phyloP scores from a whole-genome alignment of 345 rosid genomes.

The Triadica sebifera region DNA sequence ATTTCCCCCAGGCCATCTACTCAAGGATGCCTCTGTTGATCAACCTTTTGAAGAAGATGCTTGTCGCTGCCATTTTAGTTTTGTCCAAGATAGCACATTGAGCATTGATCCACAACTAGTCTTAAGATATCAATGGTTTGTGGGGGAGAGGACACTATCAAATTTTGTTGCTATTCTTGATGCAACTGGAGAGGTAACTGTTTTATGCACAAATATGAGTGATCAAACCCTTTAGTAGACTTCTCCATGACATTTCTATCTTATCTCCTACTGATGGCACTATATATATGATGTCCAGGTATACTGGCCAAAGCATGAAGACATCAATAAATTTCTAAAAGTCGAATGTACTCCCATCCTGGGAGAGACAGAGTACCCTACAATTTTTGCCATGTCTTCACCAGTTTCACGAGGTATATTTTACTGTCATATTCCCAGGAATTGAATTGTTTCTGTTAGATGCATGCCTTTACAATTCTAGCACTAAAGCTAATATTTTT shows the following conservation, averaged over 20 bases:
- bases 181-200: conserved; percentile 71
- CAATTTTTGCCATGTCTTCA: conserved; percentile 77
- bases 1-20: conserved; percentile 66
- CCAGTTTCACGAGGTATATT: conserved; percentile 72
- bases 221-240: neutral
- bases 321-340: conserved; percentile 71
- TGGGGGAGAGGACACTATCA: conserved; percentile 73
- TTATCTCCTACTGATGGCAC: conserved; percentile 11
- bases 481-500: neutral
- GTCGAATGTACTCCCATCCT: conserved; percentile 69
- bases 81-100: conserved; percentile 59
- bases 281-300: conserved; percentile 47
- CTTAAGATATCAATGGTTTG: conserved; percentile 80
- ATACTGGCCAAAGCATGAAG: conserved; percentile 89
- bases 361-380: conserved; percentile 68
- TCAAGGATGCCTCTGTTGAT: conserved; percentile 81
- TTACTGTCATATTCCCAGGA: conserved; percentile 8
- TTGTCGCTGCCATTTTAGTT: conserved; percentile 69
- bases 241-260: neutral
- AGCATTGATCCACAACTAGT: conserved; percentile 49
- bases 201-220: conserved; percentile 16
- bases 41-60: conserved; percentile 90
- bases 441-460: conserved; percentile 16
- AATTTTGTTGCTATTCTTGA: conserved; percentile 65
- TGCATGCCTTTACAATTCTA: neutral